Conservation (phyloP, 768 basidiomycete species). For the Filobasidium floriforme region DNA sequence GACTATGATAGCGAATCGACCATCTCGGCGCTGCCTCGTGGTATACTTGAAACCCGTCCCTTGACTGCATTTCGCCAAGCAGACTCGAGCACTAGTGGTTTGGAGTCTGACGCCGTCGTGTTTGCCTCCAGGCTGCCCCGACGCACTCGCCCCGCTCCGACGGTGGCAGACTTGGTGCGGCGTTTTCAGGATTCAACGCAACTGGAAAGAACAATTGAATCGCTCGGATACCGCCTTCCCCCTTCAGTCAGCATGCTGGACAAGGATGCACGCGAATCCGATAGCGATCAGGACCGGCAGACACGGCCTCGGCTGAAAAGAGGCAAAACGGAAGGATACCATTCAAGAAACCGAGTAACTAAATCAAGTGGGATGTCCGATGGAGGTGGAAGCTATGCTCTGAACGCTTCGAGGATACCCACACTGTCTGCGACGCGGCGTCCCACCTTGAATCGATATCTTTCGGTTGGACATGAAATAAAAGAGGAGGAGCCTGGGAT, state of each 20-base stretch:
- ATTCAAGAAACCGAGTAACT: conserved; percentile 24
- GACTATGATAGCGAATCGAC: conserved; percentile 48
- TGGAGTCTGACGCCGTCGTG: conserved; percentile 33
- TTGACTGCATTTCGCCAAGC: conserved; percentile 8
- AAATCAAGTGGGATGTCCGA: conserved; percentile 53
- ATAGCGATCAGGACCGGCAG: conserved; percentile 64
- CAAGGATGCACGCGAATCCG: conserved; percentile 51
- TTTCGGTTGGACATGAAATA: background rate
- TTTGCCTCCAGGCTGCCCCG: conserved; percentile 44
- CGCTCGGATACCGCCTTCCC: conserved; percentile 1
- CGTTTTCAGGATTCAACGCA: conserved; percentile 34
- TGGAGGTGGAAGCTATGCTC: conserved; percentile 84
- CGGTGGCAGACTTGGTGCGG: conserved; percentile 75
- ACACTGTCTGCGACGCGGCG: conserved; percentile 42
- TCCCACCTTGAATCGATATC: conserved; percentile 2
- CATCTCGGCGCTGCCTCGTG: conserved; percentile 40
- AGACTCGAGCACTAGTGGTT: conserved; percentile 37
- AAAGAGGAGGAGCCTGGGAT: background rate
- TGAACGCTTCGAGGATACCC: conserved; percentile 77
- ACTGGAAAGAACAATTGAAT: conserved; percentile 3
- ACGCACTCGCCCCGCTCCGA: conserved; percentile 38
- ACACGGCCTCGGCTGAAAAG: conserved; percentile 35
- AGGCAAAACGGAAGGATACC: conserved; percentile 34
- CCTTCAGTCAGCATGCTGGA: conserved; percentile 1
- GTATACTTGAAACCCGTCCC: conserved; percentile 12